These are phyloP conservation scores for Fusarium verticillioides DNA, from an alignment of 2,329 filamentous ascomycete species.

Conservation along the genomic window DNA sequence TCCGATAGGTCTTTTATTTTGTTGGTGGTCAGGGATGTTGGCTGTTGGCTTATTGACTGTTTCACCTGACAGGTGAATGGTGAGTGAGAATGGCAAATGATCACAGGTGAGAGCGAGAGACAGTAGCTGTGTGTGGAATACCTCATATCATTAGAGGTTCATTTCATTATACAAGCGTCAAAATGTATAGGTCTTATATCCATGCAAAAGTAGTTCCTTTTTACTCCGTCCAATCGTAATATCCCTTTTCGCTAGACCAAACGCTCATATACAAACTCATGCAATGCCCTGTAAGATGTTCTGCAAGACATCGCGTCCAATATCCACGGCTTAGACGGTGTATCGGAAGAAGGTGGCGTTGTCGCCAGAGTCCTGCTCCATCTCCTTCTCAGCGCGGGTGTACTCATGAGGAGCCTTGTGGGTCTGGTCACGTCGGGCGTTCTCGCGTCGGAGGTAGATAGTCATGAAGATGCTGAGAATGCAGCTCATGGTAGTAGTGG, in stretches of 20 bases:
- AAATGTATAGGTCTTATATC: slow-evolving; percentile 26
- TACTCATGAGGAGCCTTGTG: slow-evolving; percentile 61
- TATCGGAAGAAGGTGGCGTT: slow-evolving; percentile 66
- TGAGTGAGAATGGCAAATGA: neutral
- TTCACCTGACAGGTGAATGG: neutral
- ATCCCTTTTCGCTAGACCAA: slow-evolving; percentile 22
- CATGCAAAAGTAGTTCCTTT: slow-evolving; percentile 9
- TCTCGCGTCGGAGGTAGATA: slow-evolving; percentile 66
- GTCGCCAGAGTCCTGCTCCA: slow-evolving; percentile 67
- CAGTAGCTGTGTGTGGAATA: neutral
- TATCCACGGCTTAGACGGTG: slow-evolving; percentile 54
- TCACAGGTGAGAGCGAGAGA: neutral
- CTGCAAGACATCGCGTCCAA: slow-evolving; percentile 27
- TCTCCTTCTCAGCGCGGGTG: slow-evolving; percentile 62
- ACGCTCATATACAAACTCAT: slow-evolving; percentile 37
- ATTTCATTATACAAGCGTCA: slow-evolving; percentile 27
- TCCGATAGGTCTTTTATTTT: slow-evolving; percentile 1
- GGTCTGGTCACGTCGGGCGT: slow-evolving; percentile 61
- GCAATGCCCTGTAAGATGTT: slow-evolving; percentile 40
- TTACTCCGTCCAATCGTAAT: slow-evolving; percentile 17
- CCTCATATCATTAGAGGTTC: slow-evolving; percentile 23
- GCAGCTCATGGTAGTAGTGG: slow-evolving; percentile 64
- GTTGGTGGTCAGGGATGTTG: neutral
- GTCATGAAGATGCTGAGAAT: slow-evolving; percentile 66
- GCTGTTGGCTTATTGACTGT: slow-evolving; percentile 4